phyloP scores from a whole-genome alignment of 805 yeast genomes.

The Jamesozyma gamospora region DNA sequence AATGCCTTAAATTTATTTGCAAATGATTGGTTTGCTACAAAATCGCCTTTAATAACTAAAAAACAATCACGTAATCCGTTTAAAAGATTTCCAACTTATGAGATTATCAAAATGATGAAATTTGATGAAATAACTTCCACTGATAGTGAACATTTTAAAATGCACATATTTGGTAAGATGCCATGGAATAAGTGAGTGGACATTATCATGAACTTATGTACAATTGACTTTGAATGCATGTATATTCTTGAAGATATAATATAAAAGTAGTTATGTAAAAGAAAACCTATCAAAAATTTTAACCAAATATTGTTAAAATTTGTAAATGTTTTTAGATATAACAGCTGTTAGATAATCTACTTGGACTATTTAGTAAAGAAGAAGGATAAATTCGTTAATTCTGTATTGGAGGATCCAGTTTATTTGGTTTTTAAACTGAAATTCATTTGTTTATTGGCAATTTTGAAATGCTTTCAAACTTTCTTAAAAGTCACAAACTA shows the following conservation, averaged over 20 bases:
- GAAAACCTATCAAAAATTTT: no score
- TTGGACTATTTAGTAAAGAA: no score
- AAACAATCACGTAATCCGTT: constrained; percentile 50
- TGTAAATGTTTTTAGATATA: no score
- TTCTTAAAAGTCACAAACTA: no score
- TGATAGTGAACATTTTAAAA: constrained; percentile 15
- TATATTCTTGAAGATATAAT: not conserved
- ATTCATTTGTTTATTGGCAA: no score
- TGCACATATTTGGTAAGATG: constrained; percentile 19
- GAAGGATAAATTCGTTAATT: no score
- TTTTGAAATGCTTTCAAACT: no score
- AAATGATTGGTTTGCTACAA: constrained; percentile 50
- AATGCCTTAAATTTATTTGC: constrained; percentile 47
- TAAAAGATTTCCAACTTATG: constrained; percentile 33
- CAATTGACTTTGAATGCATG: not conserved
- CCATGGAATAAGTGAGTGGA: constrained; percentile 24
- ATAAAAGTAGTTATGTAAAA: no score
- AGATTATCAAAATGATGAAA: constrained; percentile 3
- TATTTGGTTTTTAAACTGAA: no score
- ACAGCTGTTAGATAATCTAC: no score
- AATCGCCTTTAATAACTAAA: constrained; percentile 36
- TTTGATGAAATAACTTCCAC: constrained; percentile 7
- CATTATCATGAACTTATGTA: not conserved
- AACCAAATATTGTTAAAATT: no score
- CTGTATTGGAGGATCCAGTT: no score